Conservation (phyloP, 108 stramenopile genomes). For the Fistulifera solaris region DNA sequence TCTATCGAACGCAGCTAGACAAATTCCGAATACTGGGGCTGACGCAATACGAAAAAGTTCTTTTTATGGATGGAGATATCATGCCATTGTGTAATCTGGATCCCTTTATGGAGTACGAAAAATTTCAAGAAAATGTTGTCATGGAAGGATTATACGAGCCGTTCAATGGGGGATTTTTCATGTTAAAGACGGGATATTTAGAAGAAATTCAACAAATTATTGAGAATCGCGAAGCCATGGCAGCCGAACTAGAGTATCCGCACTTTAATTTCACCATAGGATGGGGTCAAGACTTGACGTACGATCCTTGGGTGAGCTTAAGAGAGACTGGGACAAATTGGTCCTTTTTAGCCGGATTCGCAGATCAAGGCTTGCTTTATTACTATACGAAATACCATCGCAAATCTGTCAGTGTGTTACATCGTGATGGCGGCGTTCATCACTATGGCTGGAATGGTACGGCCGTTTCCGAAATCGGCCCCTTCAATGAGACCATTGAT, state of each 20-base stretch:
- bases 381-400: conserved; percentile 28
- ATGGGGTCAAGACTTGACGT: conserved; percentile 19
- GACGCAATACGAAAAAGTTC: conserved; percentile 29
- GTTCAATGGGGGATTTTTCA: conserved; percentile 34
- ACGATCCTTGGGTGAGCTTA: not conserved
- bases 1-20: conserved; percentile 24
- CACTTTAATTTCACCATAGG: conserved; percentile 21
- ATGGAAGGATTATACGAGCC: conserved; percentile 26
- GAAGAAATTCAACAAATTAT: conserved; percentile 5
- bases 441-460: too few relatives aligned
- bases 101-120: conserved; percentile 15
- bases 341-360: conserved; percentile 30
- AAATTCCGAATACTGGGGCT: conserved; percentile 41
- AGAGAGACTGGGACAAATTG: conserved; percentile 16
- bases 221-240: conserved; percentile 12
- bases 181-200: conserved; percentile 15
- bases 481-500: too few relatives aligned
- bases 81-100: conserved; percentile 31
- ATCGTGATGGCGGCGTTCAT: too few relatives aligned
- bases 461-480: too few relatives aligned
- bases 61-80: conserved; percentile 42
- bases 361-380: conserved; percentile 46
- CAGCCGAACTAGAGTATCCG: conserved; percentile 15
- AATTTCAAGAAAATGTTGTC: conserved; percentile 24
- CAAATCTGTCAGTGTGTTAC: too few relatives aligned